Base-by-base conservation (phyloP, 352 stramenopile species). In the Phytopythium oedochilum region DNA sequence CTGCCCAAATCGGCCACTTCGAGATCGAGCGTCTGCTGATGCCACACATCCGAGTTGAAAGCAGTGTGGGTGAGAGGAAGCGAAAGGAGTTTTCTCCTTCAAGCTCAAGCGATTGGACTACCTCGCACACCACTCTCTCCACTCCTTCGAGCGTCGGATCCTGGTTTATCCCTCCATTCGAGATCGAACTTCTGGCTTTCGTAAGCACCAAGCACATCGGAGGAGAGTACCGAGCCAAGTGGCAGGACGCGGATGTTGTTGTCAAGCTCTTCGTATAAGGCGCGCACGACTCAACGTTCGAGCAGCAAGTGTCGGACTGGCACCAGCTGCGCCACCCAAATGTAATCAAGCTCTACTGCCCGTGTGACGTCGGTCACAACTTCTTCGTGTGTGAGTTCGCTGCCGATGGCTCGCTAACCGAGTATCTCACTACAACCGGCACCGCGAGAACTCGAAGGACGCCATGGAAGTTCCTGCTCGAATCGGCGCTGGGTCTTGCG, bases 221-320 rank as follows among this genome's bases (percentile, higher is more conserved):
- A 5, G 34, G 48, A 0, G 48, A 63, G 5, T 63, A 48, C 34
- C 57, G 34, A 26, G 48, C 39, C 38, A 57, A 39, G 6, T 63
- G 49, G 57, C 34, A 58, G 14, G 57, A 58, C 28, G 57, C 49
- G 15, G 49, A 63, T 23, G 57, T 57, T 1, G 49, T 49, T 5
- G 18, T 63, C 3, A 63, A 63, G 40, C 49, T 63, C 2, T 63
- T 57, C 17, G n/a, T 58, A 20, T 32, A 39, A 11, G 40, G 42
- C 18, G 34, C 49, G 1, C 12, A 17, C 18, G 25, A 22, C 18
- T 5, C 48, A 7, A 45, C 29, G 5, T 63, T 63, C 35, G 31
- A 15, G 4, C 40, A 65, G 7, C 53, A 61, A 40, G 42, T 66
- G 43, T 11, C n/a, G 43, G n/a, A 52, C 18, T 65, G 57, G 57